Evolutionary conservation across 257 asterid species (phyloP).

Genomic region (Solanum megistacrolobum): DNA sequence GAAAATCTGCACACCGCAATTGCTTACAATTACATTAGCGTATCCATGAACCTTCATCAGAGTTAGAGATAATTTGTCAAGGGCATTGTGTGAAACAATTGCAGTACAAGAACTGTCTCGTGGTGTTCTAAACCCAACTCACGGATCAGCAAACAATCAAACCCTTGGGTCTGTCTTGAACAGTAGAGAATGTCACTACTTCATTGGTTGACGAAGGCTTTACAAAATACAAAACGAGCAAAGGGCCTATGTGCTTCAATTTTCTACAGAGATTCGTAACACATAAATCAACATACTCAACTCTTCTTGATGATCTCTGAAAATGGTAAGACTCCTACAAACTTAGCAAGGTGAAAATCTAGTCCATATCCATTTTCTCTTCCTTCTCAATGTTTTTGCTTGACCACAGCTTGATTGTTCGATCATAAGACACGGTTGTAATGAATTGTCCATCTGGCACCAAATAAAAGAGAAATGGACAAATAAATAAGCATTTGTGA

Average conservation of each 20-base stretch:
- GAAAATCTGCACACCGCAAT: neutral
- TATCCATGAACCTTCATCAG: neutral
- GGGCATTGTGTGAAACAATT: neutral
- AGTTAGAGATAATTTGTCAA: neutral
- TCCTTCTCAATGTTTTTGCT: constrained; percentile 52
- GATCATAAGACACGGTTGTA: constrained; percentile 85
- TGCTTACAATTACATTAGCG: neutral
- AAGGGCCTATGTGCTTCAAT: neutral
- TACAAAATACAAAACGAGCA: neutral
- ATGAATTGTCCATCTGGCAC: constrained; percentile 70
- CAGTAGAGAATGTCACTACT: neutral
- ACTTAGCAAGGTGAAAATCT: neutral
- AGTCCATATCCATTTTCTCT: constrained; percentile 64
- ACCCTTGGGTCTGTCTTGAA: neutral
- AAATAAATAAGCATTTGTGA: neutral
- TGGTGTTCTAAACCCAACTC: neutral
- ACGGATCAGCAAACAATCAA: neutral
- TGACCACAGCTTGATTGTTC: constrained; percentile 85
- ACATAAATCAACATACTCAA: neutral
- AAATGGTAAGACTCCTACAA: neutral
- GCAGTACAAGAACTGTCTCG: neutral
- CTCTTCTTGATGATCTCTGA: neutral
- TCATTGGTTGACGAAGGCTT: neutral
- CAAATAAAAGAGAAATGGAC: neutral
- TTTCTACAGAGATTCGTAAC: neutral